A percentile compares a stretch with the other conserved stretches of the same genome.
Conservation (phyloP, 23 red algal species). For the Gracilaria caudata region DNA sequence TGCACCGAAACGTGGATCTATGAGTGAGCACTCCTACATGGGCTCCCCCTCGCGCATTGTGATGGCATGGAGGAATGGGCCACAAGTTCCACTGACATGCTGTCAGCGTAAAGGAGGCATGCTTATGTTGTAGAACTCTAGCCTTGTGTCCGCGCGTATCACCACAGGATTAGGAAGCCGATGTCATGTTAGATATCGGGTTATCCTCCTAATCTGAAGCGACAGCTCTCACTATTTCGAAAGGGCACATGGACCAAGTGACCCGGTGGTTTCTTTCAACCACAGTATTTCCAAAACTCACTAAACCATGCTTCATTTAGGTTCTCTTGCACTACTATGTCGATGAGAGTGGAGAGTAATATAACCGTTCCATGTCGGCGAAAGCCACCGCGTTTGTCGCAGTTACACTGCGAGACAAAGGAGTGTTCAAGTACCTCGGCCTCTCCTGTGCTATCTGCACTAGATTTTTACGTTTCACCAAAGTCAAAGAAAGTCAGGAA, state of each 20-base stretch:
- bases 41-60: background rate
- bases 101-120: background rate
- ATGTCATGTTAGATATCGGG: background rate
- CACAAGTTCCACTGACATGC: background rate
- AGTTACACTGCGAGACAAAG: too few species aligned
- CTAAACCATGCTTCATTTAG: background rate
- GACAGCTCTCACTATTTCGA: background rate
- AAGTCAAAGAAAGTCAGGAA: background rate
- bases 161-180: too few species aligned
- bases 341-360: too few species aligned
- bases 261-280: background rate
- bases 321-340: background rate
- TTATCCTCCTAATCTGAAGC: background rate
- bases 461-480: too few species aligned
- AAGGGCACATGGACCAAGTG: background rate
- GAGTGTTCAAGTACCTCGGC: too few species aligned
- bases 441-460: too few species aligned
- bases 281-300: background rate
- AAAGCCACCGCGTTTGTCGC: too few species aligned
- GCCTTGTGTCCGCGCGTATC: too few species aligned
- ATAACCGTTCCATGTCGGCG: background rate
- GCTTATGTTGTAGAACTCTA: background rate
- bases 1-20: conserved; percentile 63
- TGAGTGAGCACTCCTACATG: conserved; percentile 18
- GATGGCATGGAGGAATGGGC: background rate